Evolutionary conservation across 2,329 filamentous ascomycete genomes (phyloP).

Genomic region (Cladosporium sp.): DNA sequence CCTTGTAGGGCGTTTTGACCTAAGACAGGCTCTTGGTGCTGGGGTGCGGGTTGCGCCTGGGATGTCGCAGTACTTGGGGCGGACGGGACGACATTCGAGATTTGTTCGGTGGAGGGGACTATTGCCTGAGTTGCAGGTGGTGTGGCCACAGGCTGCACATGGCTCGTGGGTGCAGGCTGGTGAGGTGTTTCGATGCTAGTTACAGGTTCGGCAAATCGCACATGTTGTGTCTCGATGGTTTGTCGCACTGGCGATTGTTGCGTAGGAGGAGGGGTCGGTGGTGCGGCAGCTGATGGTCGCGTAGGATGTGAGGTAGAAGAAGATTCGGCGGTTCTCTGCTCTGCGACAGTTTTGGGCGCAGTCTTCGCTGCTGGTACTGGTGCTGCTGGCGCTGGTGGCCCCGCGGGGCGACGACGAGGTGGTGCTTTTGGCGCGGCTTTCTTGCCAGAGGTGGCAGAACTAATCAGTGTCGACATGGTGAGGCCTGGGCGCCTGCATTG

Average conservation of each 20-base stretch:
- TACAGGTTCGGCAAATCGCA: conserved; percentile 18
- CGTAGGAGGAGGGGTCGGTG: conserved; percentile 21
- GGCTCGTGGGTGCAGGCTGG: not conserved
- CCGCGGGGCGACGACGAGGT: conserved; percentile 40
- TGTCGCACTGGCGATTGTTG: conserved; percentile 16
- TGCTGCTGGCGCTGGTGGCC: conserved; percentile 15
- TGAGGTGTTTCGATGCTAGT: conserved; percentile 3
- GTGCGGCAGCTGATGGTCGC: conserved; percentile 18
- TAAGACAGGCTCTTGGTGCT: not conserved
- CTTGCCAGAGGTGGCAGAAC: conserved; percentile 54
- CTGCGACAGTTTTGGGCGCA: conserved; percentile 20
- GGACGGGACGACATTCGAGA: not conserved
- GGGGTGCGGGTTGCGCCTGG: not conserved
- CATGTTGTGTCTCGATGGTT: conserved; percentile 16
- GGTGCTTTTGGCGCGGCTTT: conserved; percentile 51
- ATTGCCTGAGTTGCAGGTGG: not conserved
- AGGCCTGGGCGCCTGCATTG: not conserved
- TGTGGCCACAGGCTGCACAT: not conserved
- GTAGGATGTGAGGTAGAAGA: conserved; percentile 23
- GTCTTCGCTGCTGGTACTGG: conserved; percentile 22
- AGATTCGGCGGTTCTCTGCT: not conserved
- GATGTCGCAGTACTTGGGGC: too few relatives aligned
- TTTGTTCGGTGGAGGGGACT: too few relatives aligned
- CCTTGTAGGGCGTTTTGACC: not conserved
- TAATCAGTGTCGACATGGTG: conserved; percentile 50